Conservation (phyloP, 2,329 filamentous ascomycete species). For the Davidsoniella neocaledoniae region DNA sequence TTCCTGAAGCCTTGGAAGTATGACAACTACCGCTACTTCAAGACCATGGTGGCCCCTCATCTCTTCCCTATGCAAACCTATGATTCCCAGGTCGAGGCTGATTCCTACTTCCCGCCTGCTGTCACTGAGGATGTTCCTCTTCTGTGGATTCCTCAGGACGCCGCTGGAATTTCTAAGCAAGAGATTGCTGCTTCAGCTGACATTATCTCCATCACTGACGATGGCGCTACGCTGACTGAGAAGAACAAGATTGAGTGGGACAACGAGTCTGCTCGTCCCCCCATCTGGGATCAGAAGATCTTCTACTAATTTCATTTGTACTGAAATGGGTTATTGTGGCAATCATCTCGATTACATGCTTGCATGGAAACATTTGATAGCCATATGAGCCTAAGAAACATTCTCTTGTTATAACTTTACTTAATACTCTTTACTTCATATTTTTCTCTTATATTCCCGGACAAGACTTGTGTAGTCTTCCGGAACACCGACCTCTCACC, state of each 20-base stretch:
- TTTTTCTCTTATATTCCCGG: too few species aligned
- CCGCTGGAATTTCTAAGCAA: constrained; percentile 56
- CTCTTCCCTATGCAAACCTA: constrained; percentile 19
- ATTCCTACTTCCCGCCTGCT: constrained; percentile 61
- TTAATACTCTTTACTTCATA: background rate
- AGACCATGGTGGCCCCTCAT: constrained; percentile 48
- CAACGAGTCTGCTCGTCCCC: constrained; percentile 24
- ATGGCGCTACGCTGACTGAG: constrained; percentile 52
- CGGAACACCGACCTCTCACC: too few species aligned
- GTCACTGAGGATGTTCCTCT: constrained; percentile 45
- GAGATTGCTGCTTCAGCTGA: constrained; percentile 57
- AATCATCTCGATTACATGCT: too few species aligned
- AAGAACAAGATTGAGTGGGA: constrained; percentile 35
- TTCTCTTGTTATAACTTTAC: background rate
- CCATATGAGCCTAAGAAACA: too few species aligned
- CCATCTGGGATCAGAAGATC: constrained; percentile 29
- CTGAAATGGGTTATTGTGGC: too few species aligned
- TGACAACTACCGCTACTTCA: constrained; percentile 52
- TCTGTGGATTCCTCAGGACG: constrained; percentile 74
- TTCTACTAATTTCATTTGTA: constrained; percentile 21
- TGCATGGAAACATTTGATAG: too few species aligned
- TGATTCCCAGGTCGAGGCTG: constrained; percentile 35
- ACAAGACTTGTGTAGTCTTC: too few species aligned
- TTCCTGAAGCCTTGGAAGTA: constrained; percentile 60
- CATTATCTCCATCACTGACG: constrained; percentile 66